Evolutionary conservation across 2,329 filamentous ascomycete genomes (phyloP).

Genomic region (Polytolypa hystricis): DNA sequence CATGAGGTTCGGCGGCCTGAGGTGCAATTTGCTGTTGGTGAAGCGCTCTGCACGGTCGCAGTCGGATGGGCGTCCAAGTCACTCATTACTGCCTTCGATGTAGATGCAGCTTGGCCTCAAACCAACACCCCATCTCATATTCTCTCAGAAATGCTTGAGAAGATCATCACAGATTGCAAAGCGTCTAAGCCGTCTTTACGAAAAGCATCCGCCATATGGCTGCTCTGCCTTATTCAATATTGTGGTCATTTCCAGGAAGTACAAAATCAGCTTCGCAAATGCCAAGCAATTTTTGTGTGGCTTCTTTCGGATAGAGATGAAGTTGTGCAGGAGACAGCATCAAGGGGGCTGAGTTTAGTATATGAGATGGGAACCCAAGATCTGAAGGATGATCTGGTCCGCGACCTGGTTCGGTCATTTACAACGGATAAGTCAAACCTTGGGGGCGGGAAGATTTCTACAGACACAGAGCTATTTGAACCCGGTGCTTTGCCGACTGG

Average conservation of each 20-base stretch:
- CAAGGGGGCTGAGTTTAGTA: slow-evolving; percentile 77
- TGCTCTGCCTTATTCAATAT: slow-evolving; percentile 82
- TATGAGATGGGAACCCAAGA: slow-evolving; percentile 82
- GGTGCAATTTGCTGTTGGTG: slow-evolving; percentile 80
- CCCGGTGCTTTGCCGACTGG: slow-evolving; percentile 81
- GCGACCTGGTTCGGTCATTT: slow-evolving; percentile 79
- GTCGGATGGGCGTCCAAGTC: slow-evolving; percentile 76
- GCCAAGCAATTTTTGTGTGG: slow-evolving; percentile 77
- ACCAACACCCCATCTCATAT: slow-evolving; percentile 27
- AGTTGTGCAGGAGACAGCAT: slow-evolving; percentile 90
- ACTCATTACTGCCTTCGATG: slow-evolving; percentile 62
- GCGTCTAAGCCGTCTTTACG: slow-evolving; percentile 78
- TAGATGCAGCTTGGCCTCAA: slow-evolving; percentile 45
- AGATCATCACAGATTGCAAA: slow-evolving; percentile 65
- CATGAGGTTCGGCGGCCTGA: slow-evolving; percentile 80
- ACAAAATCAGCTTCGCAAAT: slow-evolving; percentile 62
- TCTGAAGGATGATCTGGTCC: slow-evolving; percentile 71
- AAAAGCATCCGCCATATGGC: slow-evolving; percentile 91
- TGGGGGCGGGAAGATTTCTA: slow-evolving; percentile 63
- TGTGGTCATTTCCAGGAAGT: slow-evolving; percentile 69
- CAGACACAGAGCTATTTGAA: slow-evolving; percentile 88
- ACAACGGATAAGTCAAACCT: slow-evolving; percentile 56
- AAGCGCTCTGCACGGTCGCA: slow-evolving; percentile 68
- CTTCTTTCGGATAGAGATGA: slow-evolving; percentile 83
- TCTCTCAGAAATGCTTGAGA: slow-evolving; percentile 52